These are phyloP conservation scores for Globisporangium recalcitrans DNA, from an alignment of 352 stramenopile genomes.

Conservation along the genomic window DNA sequence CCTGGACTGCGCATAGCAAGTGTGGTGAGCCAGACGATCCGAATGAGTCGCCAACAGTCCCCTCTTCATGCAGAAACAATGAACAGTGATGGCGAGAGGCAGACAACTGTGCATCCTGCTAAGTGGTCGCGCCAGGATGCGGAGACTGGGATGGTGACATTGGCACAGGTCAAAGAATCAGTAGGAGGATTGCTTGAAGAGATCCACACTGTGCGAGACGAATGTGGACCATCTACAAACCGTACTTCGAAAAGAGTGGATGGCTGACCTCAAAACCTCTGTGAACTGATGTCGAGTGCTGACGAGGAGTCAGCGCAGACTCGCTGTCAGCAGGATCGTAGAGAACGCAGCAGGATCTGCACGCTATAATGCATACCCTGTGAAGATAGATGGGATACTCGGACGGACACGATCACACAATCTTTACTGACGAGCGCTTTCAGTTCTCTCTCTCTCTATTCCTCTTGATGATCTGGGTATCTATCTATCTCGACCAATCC, in stretches of 20 bases:
- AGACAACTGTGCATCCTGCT: neutral
- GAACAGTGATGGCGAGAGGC: neutral
- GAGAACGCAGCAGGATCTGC: too few species aligned
- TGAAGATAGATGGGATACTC: neutral
- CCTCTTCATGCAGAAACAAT: neutral
- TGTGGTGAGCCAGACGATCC: neutral
- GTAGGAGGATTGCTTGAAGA: neutral
- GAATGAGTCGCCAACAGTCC: neutral
- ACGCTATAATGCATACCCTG: neutral
- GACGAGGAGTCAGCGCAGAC: neutral
- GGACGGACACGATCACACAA: neutral
- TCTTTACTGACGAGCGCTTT: neutral
- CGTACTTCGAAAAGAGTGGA: neutral
- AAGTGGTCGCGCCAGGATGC: neutral
- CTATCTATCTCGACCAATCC: neutral
- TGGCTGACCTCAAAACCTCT: neutral
- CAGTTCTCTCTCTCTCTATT: neutral
- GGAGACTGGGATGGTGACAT: neutral
- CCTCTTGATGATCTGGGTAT: neutral
- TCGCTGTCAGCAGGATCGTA: too few species aligned
- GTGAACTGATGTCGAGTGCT: neutral
- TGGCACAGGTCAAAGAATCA: neutral
- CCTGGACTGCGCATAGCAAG: too few species aligned
- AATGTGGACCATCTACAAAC: constrained; percentile 1
- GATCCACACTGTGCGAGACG: neutral